These are phyloP conservation scores for Lagerstroemia speciosa DNA, from an alignment of 345 rosid species.

Conservation along the genomic window DNA sequence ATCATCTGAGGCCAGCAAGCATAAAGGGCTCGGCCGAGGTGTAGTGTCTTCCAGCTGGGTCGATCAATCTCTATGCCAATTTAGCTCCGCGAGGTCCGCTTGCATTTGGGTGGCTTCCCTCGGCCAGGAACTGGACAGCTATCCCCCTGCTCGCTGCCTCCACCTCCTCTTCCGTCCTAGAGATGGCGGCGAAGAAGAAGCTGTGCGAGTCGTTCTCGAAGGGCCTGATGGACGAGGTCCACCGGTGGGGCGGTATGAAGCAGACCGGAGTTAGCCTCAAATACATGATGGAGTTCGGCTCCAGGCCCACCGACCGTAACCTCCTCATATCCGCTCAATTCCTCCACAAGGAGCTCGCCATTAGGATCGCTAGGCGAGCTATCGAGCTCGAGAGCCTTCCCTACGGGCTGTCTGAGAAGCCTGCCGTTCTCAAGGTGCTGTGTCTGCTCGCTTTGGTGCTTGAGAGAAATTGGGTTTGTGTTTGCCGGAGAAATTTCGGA, in stretches of 20 bases:
- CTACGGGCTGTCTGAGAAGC: constrained; percentile 68
- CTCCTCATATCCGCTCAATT: constrained; percentile 77
- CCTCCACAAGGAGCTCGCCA: constrained; percentile 82
- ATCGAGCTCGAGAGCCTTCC: constrained; percentile 77
- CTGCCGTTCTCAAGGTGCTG: constrained; percentile 59
- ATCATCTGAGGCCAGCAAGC: not conserved
- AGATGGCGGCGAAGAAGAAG: constrained; percentile 77
- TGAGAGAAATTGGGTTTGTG: too few species aligned
- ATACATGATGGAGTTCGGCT: constrained; percentile 96
- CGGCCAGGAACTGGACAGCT: not conserved
- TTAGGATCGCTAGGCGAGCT: constrained; percentile 74
- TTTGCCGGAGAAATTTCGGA: not conserved
- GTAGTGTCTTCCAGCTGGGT: too few species aligned
- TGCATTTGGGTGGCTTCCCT: not conserved
- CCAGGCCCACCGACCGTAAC: constrained; percentile 51
- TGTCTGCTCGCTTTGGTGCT: not conserved
- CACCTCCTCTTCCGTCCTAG: not conserved
- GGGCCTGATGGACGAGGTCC: constrained; percentile 62
- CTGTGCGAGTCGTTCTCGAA: constrained; percentile 42
- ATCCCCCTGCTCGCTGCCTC: too few species aligned
- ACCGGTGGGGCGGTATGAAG: constrained; percentile 83
- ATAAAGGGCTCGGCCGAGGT: too few species aligned
- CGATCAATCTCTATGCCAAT: too few species aligned
- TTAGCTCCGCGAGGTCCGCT: not conserved
- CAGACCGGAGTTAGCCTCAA: constrained; percentile 82